phyloP scores from a whole-genome alignment of 2,329 filamentous ascomycete species.

The Colletotrichum melonis region DNA sequence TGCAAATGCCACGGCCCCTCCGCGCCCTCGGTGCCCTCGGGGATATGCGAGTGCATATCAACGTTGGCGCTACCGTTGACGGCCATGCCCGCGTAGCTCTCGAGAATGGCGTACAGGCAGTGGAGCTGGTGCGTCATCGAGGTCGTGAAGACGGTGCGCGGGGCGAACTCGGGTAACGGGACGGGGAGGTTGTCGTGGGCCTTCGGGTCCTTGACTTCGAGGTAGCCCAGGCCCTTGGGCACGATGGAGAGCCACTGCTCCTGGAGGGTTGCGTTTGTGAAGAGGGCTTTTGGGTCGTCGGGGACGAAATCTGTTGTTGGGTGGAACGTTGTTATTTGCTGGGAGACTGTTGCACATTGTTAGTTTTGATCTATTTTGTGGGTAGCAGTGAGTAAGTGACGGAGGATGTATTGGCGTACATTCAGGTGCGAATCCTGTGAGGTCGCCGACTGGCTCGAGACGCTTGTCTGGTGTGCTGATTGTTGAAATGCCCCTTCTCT shows the following conservation, averaged over 20 bases:
- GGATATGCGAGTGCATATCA: conserved; percentile 40
- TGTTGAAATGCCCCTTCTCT: conserved; percentile 39
- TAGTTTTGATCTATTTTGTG: not conserved
- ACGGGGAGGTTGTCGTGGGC: conserved; percentile 50
- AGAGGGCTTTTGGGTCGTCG: conserved; percentile 52
- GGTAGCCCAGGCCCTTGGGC: conserved; percentile 54
- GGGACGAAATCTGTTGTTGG: conserved; percentile 51
- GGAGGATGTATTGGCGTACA: conserved; percentile 40
- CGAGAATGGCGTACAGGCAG: conserved; percentile 52
- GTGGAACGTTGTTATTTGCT: conserved; percentile 51
- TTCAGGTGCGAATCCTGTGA: conserved; percentile 53
- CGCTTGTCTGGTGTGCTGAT: conserved; percentile 32
- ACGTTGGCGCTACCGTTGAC: conserved; percentile 28
- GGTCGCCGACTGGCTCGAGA: conserved; percentile 49
- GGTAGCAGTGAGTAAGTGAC: too few relatives aligned
- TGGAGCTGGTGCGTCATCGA: conserved; percentile 57
- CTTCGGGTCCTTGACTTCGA: conserved; percentile 47
- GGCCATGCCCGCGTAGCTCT: conserved; percentile 42
- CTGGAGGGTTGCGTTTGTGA: conserved; percentile 44
- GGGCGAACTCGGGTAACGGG: conserved; percentile 44
- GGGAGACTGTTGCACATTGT: conserved; percentile 44
- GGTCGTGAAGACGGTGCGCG: conserved; percentile 53
- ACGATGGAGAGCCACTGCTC: conserved; percentile 52
- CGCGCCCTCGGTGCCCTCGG: conserved; percentile 35
- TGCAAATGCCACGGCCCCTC: conserved; percentile 46